phyloP scores from a whole-genome alignment of 345 rosid species.

The Brassica nigra region DNA sequence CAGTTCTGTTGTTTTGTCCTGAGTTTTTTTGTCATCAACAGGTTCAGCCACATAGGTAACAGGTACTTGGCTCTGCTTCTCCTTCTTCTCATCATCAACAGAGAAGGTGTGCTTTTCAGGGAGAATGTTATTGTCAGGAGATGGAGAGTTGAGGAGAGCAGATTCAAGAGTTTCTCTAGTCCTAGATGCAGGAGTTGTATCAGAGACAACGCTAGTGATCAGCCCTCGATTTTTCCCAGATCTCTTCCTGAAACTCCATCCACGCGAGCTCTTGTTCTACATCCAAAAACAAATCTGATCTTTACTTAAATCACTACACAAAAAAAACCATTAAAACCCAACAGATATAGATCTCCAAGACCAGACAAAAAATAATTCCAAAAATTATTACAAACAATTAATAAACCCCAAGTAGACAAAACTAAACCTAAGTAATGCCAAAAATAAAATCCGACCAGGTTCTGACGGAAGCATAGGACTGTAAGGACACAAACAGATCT shows the following conservation, averaged over 20 bases:
- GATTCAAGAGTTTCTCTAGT: slow-evolving; percentile 60
- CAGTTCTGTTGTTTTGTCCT: slow-evolving; percentile 5
- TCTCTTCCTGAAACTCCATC: slow-evolving; percentile 86
- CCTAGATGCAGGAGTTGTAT: slow-evolving; percentile 41
- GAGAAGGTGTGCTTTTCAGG: slow-evolving; percentile 46
- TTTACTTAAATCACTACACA: background rate
- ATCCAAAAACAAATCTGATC: slow-evolving; percentile 16
- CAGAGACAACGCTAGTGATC: slow-evolving; percentile 55
- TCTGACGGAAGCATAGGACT: slow-evolving; percentile 6
- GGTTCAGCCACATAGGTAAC: slow-evolving; percentile 32
- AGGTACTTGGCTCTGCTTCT: slow-evolving; percentile 45
- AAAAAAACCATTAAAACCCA: background rate
- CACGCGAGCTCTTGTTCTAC: slow-evolving; percentile 61
- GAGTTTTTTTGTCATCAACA: slow-evolving; percentile 13
- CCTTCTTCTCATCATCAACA: slow-evolving; percentile 44
- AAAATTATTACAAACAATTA: background rate
- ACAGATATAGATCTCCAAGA: background rate
- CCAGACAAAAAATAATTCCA: background rate
- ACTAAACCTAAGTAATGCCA: background rate
- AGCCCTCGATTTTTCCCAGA: slow-evolving; percentile 69
- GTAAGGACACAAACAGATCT: slow-evolving; percentile 25
- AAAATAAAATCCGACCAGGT: slow-evolving; percentile 15
- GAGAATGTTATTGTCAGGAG: slow-evolving; percentile 42
- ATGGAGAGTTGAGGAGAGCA: slow-evolving; percentile 43
- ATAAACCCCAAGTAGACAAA: slow-evolving; percentile 10